These are phyloP conservation scores for Scutellaria galericulata DNA, from an alignment of 257 asterid genomes.

Conservation along the genomic window DNA sequence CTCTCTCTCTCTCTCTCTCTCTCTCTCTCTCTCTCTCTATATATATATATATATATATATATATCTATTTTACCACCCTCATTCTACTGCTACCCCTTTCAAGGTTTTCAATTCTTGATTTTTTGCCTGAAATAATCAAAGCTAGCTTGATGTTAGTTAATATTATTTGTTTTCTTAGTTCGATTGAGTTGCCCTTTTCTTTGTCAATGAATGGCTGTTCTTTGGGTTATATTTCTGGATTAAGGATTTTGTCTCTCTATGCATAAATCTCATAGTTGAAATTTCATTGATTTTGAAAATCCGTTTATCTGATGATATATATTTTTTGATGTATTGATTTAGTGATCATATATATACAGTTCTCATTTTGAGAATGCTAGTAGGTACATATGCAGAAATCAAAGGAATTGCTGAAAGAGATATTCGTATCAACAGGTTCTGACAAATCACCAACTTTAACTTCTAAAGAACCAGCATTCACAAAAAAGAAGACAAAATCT, in stretches of 20 bases:
- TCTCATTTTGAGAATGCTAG: slow-evolving; percentile 15
- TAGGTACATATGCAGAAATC: slow-evolving; percentile 53
- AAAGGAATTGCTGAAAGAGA: slow-evolving; percentile 51
- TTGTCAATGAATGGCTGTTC: not conserved
- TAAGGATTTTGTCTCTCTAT: not conserved
- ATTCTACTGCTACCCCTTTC: not conserved
- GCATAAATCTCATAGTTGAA: not conserved
- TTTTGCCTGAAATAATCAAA: not conserved
- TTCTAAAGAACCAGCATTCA: slow-evolving; percentile 30
- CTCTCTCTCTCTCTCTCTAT: too few species aligned
- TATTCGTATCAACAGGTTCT: slow-evolving; percentile 38
- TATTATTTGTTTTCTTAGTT: not conserved
- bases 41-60: too few species aligned
- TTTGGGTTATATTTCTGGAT: not conserved
- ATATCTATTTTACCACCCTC: not conserved
- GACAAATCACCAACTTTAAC: slow-evolving; percentile 28
- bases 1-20: too few species aligned
- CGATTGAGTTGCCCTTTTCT: not conserved
- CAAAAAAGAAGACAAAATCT: slow-evolving; percentile 35
- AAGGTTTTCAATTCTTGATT: not conserved
- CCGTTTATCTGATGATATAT: not conserved
- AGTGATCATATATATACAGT: slow-evolving; percentile 9
- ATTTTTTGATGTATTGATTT: not conserved
- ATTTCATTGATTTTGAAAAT: not conserved
- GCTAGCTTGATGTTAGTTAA: not conserved